Evolutionary conservation across 345 rosid genomes (phyloP), one percentile per base, ranked within the genome.

Genomic region (Turritis glabra): DNA sequence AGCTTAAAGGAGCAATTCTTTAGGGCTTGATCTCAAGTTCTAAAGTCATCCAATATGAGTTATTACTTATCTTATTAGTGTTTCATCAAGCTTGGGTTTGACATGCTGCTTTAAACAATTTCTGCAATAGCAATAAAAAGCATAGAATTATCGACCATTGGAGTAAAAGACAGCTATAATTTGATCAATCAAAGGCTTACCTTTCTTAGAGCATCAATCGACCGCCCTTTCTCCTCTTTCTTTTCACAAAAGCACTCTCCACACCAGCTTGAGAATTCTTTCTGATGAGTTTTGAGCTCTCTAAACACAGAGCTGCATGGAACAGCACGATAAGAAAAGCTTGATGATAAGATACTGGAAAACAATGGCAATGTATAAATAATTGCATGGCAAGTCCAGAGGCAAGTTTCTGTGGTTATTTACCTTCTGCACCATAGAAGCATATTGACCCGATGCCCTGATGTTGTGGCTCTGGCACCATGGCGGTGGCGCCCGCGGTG

Each of bases 351-450:
- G 77, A 58, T 65, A 71, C 71, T 14, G 15, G 14, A 19, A 38
- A 27, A 41, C 43, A 22, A 63, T 22, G n/a, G n/a, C n/a, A n/a
- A n/a, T n/a, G n/a, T n/a, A n/a, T n/a, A n/a, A n/a, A n/a, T n/a
- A n/a, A n/a, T n/a, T n/a, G n/a, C n/a, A n/a, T n/a, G n/a, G n/a
- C 25, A 21, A 68, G 59, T 40, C 22, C 22, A 52, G 54, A 71
- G 41, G 55, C 40, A 73, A 35, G 52, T 4, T 57, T 66, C 25
- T 19, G 60, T 32, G 38, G 41, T 15, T 57, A 26, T 47, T 80
- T 82, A 95, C 98, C 98, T 95, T 86, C 92, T 85, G 78, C 99
- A 95, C 99, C 99, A 95, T 40, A 95, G 66, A 38, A 95, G 86
- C 82, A 95, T 76, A 85, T 95, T 95, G 81, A 88, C 84, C 73